Evolutionary conservation across 352 stramenopile genomes (phyloP).

Genomic region (Thalassiosira exigua): DNA sequence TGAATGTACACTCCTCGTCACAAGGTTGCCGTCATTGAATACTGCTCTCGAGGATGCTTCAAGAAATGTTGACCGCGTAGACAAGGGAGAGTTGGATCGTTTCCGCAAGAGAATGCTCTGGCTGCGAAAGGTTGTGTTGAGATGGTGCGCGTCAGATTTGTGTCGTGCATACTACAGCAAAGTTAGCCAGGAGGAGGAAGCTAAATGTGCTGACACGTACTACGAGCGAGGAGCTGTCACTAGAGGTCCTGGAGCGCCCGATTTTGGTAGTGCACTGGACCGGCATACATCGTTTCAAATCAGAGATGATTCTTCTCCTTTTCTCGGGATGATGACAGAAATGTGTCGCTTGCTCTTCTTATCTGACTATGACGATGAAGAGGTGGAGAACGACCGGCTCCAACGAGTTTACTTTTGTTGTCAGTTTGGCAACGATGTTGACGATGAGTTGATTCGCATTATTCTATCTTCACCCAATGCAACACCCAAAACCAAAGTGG

Average conservation of each 20-base stretch:
- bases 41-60: constrained; percentile 4
- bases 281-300: constrained; percentile 14
- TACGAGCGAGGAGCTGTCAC: constrained; percentile 37
- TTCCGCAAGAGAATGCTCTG: constrained; percentile 43
- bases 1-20: constrained; percentile 41
- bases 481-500: constrained; percentile 46
- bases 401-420: constrained; percentile 62
- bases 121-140: constrained; percentile 62
- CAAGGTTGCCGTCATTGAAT: constrained; percentile 17
- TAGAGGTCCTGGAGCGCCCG: constrained; percentile 51
- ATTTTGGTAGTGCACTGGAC: constrained; percentile 66
- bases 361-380: constrained; percentile 50
- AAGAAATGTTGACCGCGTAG: constrained; percentile 14
- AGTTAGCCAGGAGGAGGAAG: constrained; percentile 28
- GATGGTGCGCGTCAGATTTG: constrained; percentile 68
- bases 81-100: constrained; percentile 6
- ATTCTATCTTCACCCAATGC: constrained; percentile 53
- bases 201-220: constrained; percentile 13
- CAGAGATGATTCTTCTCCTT: constrained; percentile 3
- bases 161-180: constrained; percentile 31
- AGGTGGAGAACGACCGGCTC: constrained; percentile 27
- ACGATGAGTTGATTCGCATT: constrained; percentile 74
- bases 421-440: constrained; percentile 62
- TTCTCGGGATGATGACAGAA: constrained; percentile 32
- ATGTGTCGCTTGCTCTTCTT: constrained; percentile 74